A percentile compares a stretch with the other conserved stretches of the same genome.
Conservation (phyloP, 176 grass and related monocot species). For the Aegilops tauschii region DNA sequence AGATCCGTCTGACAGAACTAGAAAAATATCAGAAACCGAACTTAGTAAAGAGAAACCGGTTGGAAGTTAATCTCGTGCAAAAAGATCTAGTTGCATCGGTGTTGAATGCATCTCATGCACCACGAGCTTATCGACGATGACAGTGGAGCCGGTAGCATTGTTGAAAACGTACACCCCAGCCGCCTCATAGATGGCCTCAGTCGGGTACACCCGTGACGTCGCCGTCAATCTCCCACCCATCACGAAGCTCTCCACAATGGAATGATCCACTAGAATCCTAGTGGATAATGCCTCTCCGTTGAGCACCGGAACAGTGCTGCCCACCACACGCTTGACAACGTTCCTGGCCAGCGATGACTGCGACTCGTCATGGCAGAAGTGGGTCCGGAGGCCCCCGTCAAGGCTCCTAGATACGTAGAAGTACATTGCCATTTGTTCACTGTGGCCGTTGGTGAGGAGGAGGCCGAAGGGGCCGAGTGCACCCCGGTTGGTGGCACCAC, state of each 20-base stretch:
- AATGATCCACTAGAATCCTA: slow-evolving; percentile 64
- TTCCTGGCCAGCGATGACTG: slow-evolving; percentile 54
- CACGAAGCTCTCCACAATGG: slow-evolving; percentile 60
- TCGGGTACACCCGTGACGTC: slow-evolving; percentile 64
- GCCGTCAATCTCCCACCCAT: slow-evolving; percentile 46
- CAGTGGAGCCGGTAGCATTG: slow-evolving; percentile 34
- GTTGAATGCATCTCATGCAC: slow-evolving; percentile 49
- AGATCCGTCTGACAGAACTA: not conserved
- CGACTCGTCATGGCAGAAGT: slow-evolving; percentile 60
- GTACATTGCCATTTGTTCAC: slow-evolving; percentile 51
- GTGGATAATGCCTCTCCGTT: slow-evolving; percentile 40
- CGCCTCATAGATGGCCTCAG: slow-evolving; percentile 37
- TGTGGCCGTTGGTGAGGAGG: slow-evolving; percentile 16
- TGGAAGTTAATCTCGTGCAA: not conserved
- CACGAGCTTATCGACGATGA: slow-evolving; percentile 31
- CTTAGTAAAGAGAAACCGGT: not conserved
- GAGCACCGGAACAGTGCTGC: slow-evolving; percentile 49
- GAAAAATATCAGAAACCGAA: not conserved
- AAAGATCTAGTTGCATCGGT: slow-evolving; percentile 35
- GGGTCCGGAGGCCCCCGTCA: slow-evolving; percentile 31
- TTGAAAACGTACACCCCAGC: slow-evolving; percentile 55
- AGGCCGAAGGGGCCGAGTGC: slow-evolving; percentile 52
- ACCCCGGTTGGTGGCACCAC: slow-evolving; percentile 38
- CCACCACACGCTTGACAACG: slow-evolving; percentile 51
- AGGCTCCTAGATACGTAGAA: slow-evolving; percentile 47